These are phyloP conservation scores for Rutstroemia sydowiana DNA, from an alignment of 2,329 filamentous ascomycete genomes.

Conservation along the genomic window DNA sequence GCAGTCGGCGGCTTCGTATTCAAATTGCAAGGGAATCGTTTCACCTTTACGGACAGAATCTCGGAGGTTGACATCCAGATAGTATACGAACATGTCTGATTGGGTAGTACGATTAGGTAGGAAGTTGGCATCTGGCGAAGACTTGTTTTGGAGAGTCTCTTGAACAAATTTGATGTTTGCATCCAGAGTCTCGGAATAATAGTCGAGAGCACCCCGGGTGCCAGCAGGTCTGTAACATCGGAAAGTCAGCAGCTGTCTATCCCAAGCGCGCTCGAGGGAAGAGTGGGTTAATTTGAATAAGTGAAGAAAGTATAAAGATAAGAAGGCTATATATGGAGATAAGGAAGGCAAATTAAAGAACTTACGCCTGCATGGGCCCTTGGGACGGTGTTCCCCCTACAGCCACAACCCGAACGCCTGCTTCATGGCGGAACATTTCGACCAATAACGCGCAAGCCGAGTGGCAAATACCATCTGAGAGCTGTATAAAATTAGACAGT, in stretches of 20 bases:
- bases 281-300: too few relatives aligned
- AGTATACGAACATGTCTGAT: conserved; percentile 16
- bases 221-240: conserved; percentile 32
- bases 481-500: conserved; percentile 26
- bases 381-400: conserved; percentile 42
- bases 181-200: conserved; percentile 23
- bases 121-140: conserved; percentile 12
- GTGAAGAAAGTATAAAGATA: too few relatives aligned
- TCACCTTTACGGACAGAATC: conserved; percentile 31
- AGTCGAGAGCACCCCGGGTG: conserved; percentile 41
- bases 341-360: too few relatives aligned
- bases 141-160: conserved; percentile 12
- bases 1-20: conserved; percentile 54
- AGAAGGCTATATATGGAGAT: too few relatives aligned
- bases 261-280: too few relatives aligned
- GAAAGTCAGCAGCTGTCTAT: too few relatives aligned
- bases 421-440: conserved; percentile 46
- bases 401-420: conserved; percentile 45
- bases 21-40: conserved; percentile 46
- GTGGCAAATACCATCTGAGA: conserved; percentile 53
- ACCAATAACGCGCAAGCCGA: conserved; percentile 51
- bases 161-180: conserved; percentile 22
- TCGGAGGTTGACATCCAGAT: conserved; percentile 36
- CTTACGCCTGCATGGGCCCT: conserved; percentile 41
- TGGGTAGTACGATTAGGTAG: conserved; percentile 19